Evolutionary conservation across 352 stramenopile species (phyloP).

Genomic region (Globisporangium cylindrosporum): DNA sequence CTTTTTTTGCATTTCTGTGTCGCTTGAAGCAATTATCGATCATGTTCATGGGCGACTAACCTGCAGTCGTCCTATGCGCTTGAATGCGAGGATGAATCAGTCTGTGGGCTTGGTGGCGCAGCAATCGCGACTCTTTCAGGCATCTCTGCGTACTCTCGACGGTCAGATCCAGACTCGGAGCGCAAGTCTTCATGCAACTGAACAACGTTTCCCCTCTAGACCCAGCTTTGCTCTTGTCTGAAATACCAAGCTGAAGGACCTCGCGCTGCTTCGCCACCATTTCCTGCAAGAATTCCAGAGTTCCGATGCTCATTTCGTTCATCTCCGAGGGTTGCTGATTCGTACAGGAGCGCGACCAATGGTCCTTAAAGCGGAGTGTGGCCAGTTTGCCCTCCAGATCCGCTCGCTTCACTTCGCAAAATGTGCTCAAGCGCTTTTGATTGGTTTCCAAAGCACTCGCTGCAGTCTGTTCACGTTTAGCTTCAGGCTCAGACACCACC

Average conservation of each 20-base stretch:
- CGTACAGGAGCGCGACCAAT: neutral
- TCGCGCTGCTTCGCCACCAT: slow-evolving; percentile 13
- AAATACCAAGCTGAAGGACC: neutral
- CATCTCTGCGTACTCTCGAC: slow-evolving; percentile 3
- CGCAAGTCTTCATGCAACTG: slow-evolving; percentile 7
- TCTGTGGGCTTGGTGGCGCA: neutral
- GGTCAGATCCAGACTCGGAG: slow-evolving; percentile 1
- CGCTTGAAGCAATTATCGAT: neutral
- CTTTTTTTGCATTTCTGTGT: neutral
- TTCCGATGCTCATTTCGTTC: slow-evolving; percentile 14
- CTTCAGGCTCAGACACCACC: neutral
- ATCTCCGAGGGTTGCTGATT: neutral
- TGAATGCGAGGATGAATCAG: neutral
- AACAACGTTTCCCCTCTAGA: neutral
- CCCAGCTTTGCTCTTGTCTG: no score
- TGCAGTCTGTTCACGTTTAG: neutral
- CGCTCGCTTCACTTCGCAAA: slow-evolving; percentile 28
- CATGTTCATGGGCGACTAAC: neutral
- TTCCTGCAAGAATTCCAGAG: slow-evolving; percentile 8
- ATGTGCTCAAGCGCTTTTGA: slow-evolving; percentile 15
- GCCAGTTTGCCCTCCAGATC: slow-evolving; percentile 26
- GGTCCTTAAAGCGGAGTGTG: slow-evolving; percentile 17
- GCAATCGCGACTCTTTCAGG: slow-evolving; percentile 1
- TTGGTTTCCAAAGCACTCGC: neutral
- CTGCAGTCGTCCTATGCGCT: neutral